phyloP scores from a whole-genome alignment of 2,329 filamentous ascomycete genomes.

The Neoscytalidium dimidiatum region DNA sequence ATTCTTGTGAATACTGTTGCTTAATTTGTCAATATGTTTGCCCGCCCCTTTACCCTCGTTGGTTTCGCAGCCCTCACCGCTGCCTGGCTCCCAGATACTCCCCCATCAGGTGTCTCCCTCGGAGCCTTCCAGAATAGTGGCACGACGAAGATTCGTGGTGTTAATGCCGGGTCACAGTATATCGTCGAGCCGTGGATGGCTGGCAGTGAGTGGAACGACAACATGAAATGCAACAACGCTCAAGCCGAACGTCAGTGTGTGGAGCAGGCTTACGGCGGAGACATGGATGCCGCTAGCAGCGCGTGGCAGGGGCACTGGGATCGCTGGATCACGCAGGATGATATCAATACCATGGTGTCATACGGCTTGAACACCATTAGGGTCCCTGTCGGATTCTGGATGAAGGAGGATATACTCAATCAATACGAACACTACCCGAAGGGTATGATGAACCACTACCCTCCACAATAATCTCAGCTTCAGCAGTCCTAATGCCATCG shows the following conservation, averaged over 20 bases:
- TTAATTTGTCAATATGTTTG: not conserved
- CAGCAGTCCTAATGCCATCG: not conserved
- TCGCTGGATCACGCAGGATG: slow-evolving; percentile 51
- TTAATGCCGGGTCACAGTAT: slow-evolving; percentile 57
- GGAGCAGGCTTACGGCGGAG: not conserved
- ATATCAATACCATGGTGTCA: slow-evolving; percentile 52
- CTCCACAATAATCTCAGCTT: not conserved
- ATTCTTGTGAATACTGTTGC: not conserved
- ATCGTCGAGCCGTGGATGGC: slow-evolving; percentile 59
- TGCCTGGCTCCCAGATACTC: slow-evolving; percentile 1
- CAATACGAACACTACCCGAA: slow-evolving; percentile 54
- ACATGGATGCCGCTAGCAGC: slow-evolving; percentile 43
- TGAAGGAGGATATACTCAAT: slow-evolving; percentile 51
- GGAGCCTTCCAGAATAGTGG: not conserved
- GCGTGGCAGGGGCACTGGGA: slow-evolving; percentile 55
- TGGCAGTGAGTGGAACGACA: slow-evolving; percentile 44
- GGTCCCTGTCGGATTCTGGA: slow-evolving; percentile 59
- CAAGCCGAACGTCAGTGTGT: slow-evolving; percentile 59
- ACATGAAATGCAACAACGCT: slow-evolving; percentile 49
- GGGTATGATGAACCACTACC: not conserved
- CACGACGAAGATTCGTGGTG: slow-evolving; percentile 53
- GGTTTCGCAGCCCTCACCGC: not conserved
- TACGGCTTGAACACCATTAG: slow-evolving; percentile 57
- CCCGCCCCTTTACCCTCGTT: not conserved
- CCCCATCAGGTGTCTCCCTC: not conserved